phyloP scores from a whole-genome alignment of 2,329 filamentous ascomycete genomes.

The Periglandula ipomoeae region DNA sequence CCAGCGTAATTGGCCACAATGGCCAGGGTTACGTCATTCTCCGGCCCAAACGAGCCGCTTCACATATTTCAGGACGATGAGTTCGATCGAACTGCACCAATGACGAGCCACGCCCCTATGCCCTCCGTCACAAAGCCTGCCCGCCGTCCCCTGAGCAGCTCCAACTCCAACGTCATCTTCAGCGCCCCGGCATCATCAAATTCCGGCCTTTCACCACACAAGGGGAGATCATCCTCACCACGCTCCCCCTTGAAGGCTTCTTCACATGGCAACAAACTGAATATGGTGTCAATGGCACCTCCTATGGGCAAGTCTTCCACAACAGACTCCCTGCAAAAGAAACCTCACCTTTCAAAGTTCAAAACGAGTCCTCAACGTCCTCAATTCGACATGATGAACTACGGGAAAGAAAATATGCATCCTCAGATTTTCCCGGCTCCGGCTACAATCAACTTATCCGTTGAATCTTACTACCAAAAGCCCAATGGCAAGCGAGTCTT shows the following conservation, averaged over 20 bases:
- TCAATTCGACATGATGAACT: slow-evolving; percentile 31
- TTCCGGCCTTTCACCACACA: slow-evolving; percentile 59
- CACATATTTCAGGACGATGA: slow-evolving; percentile 45
- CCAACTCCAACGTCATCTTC: slow-evolving; percentile 56
- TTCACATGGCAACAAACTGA: slow-evolving; percentile 49
- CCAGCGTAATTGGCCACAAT: slow-evolving; percentile 32
- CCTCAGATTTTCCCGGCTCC: slow-evolving; percentile 41
- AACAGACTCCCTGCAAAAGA: slow-evolving; percentile 64
- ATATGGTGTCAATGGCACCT: slow-evolving; percentile 58
- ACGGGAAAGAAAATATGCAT: slow-evolving; percentile 49
- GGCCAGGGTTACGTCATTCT: slow-evolving; percentile 42
- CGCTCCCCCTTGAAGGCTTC: slow-evolving; percentile 46
- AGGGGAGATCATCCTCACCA: slow-evolving; percentile 53
- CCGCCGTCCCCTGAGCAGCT: slow-evolving; percentile 37
- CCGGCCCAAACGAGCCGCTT: slow-evolving; percentile 36
- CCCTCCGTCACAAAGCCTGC: slow-evolving; percentile 38
- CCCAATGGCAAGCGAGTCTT: slow-evolving; percentile 50
- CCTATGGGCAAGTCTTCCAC: slow-evolving; percentile 43
- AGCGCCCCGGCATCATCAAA: slow-evolving; percentile 48
- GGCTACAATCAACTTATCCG: slow-evolving; percentile 36
- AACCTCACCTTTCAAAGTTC: slow-evolving; percentile 49
- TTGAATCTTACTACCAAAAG: slow-evolving; percentile 46
- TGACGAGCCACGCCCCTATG: slow-evolving; percentile 49
- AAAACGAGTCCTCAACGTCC: slow-evolving; percentile 48
- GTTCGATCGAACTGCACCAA: slow-evolving; percentile 34